These are phyloP conservation scores for Hydrangea macrophylla DNA, from an alignment of 148 eudicot genomes.

Conservation along the genomic window DNA sequence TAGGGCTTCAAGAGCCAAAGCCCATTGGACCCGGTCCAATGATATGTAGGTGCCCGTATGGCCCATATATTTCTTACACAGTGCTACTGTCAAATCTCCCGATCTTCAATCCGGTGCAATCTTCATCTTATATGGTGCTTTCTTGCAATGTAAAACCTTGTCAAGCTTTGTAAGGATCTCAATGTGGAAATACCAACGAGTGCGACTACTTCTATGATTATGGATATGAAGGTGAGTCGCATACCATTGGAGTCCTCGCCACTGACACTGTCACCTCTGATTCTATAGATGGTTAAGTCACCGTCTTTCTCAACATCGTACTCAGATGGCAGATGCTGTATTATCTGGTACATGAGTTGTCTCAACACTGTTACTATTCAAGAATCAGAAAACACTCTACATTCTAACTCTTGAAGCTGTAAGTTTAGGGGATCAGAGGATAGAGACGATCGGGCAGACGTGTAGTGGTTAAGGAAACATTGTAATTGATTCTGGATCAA, in stretches of 20 bases:
- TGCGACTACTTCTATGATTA: conserved; percentile 8
- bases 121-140: conserved; percentile 31
- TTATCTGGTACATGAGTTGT: conserved; percentile 32
- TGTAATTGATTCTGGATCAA: conserved; percentile 57
- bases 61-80: too few species aligned
- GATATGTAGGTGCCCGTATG: too few species aligned
- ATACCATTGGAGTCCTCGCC: conserved; percentile 26
- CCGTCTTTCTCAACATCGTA: conserved; percentile 13
- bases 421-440: conserved; percentile 16
- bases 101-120: conserved; percentile 33
- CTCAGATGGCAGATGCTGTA: conserved; percentile 34
- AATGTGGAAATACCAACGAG: neutral
- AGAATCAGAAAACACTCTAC: conserved; percentile 23
- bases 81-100: conserved; percentile 36
- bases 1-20: too few species aligned
- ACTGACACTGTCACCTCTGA: conserved; percentile 31
- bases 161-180: neutral
- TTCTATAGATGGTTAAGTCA: neutral
- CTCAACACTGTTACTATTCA: conserved; percentile 28
- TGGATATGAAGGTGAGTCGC: conserved; percentile 30
- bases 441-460: too few species aligned
- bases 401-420: conserved; percentile 37
- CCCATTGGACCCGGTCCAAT: too few species aligned
- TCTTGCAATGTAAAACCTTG: conserved; percentile 31
- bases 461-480: conserved; percentile 40